Evolutionary conservation across 2,329 filamentous ascomycete genomes (phyloP), one percentile per base, ranked within the genome.

Genomic region (Aureobasidium musti): DNA sequence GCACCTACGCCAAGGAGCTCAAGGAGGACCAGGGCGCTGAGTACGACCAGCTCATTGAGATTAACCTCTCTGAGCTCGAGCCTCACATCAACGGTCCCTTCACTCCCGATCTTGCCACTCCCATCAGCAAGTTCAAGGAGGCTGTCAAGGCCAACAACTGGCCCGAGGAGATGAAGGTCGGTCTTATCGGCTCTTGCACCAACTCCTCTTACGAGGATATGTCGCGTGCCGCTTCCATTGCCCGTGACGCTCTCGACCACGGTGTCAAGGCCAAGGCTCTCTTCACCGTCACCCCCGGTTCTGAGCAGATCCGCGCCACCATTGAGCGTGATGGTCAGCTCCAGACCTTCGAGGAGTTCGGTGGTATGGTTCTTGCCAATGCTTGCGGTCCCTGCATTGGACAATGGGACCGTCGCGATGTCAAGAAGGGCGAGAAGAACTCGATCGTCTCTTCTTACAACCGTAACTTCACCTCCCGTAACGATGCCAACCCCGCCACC

Each of bases 371-470:
- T 71, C 86, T 99, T 60, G 94, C 94, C 74, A 98, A 98, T 79
- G 94, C 95, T 70, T 98, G 95, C 78, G 94, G 81, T 60, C 90
- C 91, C 73, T 95, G 91, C 82, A 93, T 96, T 78, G 92, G 91
- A 70, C 94, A 98, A 81, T 98, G 95, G 95, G 92, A 97, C 77
- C 90, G 95, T 73, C 84, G 83, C 71, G 94, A 98, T 73, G 92
- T 97, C 66, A 90, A 93, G 86, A 97, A 98, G 87, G 94, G 94
- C 72, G 89, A 91, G 74, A 84, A 92, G 75, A 99, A 99, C 88
- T 96, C 92, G 7, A 99, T 99, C 79, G 84, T 99, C 78, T 97
- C 93, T 54, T 98, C 95, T 33, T 99, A 97, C 89, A 99, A 99
- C 90, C 92, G 95, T 82, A 98, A 99, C 88, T 98, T 99, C 84